Base-by-base conservation (phyloP, 2,329 filamentous ascomycete genomes). In the Atkinsonella hypoxylon region DNA sequence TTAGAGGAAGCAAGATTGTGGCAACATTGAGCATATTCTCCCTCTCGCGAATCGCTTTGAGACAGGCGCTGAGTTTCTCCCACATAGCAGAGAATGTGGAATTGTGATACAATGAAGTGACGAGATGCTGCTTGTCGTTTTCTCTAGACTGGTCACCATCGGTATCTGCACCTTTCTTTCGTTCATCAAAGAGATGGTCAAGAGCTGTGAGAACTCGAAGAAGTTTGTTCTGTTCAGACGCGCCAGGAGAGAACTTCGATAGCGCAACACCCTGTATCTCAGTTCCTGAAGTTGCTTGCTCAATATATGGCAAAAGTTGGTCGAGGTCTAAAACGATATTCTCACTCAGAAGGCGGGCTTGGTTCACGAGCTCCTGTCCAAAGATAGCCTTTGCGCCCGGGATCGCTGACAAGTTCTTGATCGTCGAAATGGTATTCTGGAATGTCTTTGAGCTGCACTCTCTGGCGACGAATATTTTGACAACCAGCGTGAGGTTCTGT, bases 391-490 rank as follows among this genome's bases (percentile, higher is more conserved):
- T 93, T 17, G 91, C 89, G 12, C 86, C 89, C 15, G 91, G 89
- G 54, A 98, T 93, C 39, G 87, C 84, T 5, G 90, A 97, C 42
- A 98, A 77, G 62, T 97, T 96, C 71, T 95, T 97, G 73, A 98
- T 95, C n/a, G 94, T 94, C 15, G 91, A 93, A 49, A 98, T 79
- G 0, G 93, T 97, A 67, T 97, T 94, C 64, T 93, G 87, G 76
- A 98, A 98, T 0, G 93, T 97, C 74, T 95, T 96, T 55, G 88
- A 90, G 62, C 89, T 95, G 70, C 93, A 98, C 67, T 98, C 93
- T 46, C 90, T 85, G 55, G 91, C 91, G 42, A 95, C 89, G 57
- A 98, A 87, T 51, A 98, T 95, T 64, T 93, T 93, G 59, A 97
- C 87, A n/a, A 98, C 89, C 51, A 97, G 75, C 52, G 87, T 87